Evolutionary conservation across 257 asterid species (phyloP).

Genomic region (Orobanche coerulescens): DNA sequence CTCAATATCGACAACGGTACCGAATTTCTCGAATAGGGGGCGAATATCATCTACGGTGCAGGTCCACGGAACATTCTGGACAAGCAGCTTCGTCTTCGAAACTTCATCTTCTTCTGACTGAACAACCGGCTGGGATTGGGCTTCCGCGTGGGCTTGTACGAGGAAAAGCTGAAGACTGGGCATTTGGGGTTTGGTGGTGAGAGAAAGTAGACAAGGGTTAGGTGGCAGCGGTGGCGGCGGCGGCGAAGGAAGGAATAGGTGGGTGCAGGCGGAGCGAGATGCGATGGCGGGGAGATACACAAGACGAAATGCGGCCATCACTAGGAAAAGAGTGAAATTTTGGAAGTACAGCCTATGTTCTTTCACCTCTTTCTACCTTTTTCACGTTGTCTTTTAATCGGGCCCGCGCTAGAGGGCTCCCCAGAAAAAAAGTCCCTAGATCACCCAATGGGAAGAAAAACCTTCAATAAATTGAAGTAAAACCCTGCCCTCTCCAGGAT

Average conservation of each 20-base stretch:
- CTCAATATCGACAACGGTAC: constrained; percentile 69
- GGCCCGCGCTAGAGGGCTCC: too few relatives aligned
- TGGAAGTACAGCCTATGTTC: too few relatives aligned
- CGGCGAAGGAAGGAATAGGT: constrained; percentile 11
- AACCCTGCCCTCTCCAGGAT: too few relatives aligned
- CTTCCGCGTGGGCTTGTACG: constrained; percentile 5
- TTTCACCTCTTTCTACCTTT: too few relatives aligned
- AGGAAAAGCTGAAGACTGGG: constrained; percentile 31
- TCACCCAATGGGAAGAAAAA: too few relatives aligned
- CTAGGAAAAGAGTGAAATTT: too few relatives aligned
- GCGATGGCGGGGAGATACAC: constrained; percentile 23
- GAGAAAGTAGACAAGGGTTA: constrained; percentile 21
- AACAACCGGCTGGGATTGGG: constrained; percentile 26
- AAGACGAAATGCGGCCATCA: constrained; percentile 32
- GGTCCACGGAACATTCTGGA: constrained; percentile 84
- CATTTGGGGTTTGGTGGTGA: constrained; percentile 24
- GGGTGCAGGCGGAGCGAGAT: constrained; percentile 19
- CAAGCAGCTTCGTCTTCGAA: constrained; percentile 51
- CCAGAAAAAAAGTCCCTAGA: too few relatives aligned
- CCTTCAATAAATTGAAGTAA: too few relatives aligned
- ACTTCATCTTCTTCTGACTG: constrained; percentile 27
- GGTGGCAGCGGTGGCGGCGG: constrained; percentile 11
- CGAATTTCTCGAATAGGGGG: constrained; percentile 58
- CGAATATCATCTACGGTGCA: constrained; percentile 60
- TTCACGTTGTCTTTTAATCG: too few relatives aligned